Percentiles rank a stretch among this genome's conserved stretches.
Evolutionary conservation across 1,139 yeast genomes (phyloP).

Genomic region (Kodamaea derodonti): DNA sequence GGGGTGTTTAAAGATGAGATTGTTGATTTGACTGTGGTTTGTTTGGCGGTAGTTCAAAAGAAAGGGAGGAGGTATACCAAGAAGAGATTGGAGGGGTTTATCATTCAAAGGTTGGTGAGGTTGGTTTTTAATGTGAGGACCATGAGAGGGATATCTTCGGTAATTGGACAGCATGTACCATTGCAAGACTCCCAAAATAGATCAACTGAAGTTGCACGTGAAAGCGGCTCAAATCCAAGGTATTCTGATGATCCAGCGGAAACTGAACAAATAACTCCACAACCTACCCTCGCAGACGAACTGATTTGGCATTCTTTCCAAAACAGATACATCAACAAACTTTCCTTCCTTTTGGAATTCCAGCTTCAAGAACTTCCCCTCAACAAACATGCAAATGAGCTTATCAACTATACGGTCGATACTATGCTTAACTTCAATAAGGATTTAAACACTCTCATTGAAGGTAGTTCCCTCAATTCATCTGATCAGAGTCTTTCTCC

Average conservation of each 20-base stretch:
- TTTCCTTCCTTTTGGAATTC: slow-evolving; percentile 45
- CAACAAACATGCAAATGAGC: slow-evolving; percentile 14
- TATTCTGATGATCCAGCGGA: no score
- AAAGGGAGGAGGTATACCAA: slow-evolving; percentile 24
- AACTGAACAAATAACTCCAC: slow-evolving; percentile 21
- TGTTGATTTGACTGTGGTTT: slow-evolving; percentile 27
- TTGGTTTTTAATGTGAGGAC: slow-evolving; percentile 19
- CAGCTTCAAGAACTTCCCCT: slow-evolving; percentile 22
- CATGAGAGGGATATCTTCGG: slow-evolving; percentile 1
- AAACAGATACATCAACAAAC: slow-evolving; percentile 45
- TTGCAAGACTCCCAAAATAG: slow-evolving; percentile 14
- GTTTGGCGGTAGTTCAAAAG: slow-evolving; percentile 29
- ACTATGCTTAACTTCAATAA: slow-evolving; percentile 26
- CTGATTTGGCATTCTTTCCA: no score
- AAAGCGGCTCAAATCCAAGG: no score
- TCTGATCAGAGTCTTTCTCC: slow-evolving; percentile 5
- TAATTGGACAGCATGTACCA: slow-evolving; percentile 17
- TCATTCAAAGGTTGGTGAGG: slow-evolving; percentile 19
- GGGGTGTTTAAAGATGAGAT: slow-evolving; percentile 21
- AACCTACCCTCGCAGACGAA: no score
- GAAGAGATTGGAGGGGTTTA: slow-evolving; percentile 20
- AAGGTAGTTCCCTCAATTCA: slow-evolving; percentile 21
- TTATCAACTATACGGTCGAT: slow-evolving; percentile 18
- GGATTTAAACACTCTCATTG: slow-evolving; percentile 21
- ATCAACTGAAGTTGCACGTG: no score